Conservation (phyloP, 495 filamentous ascomycete species). For the Chaetomidium leptoderma region DNA sequence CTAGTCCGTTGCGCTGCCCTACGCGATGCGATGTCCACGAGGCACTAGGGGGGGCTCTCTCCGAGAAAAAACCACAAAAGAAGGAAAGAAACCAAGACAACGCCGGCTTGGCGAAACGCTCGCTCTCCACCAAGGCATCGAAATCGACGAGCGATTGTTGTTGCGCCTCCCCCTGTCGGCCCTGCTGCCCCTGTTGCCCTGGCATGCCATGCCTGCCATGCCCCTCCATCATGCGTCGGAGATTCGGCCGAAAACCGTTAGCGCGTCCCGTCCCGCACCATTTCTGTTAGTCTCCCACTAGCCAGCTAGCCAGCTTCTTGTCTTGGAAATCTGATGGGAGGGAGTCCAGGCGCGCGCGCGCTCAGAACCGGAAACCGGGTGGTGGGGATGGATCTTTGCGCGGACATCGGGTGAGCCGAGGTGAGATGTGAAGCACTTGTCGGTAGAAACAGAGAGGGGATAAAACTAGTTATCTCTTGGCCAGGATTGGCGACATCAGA, state of each 20-base stretch:
- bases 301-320: too few species aligned
- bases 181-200: too few species aligned
- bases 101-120: background rate
- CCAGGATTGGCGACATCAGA: too few species aligned
- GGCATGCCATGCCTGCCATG: background rate
- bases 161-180: background rate
- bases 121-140: background rate
- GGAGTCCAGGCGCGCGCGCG: too few species aligned
- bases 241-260: slow-evolving; percentile 6
- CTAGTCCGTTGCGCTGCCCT: too few species aligned
- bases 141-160: background rate
- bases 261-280: slow-evolving; percentile 5
- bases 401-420: too few species aligned
- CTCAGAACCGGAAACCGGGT: too few species aligned
- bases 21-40: background rate
- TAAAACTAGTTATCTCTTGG: too few species aligned
- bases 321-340: too few species aligned
- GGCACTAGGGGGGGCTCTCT: background rate
- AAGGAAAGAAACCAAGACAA: background rate
- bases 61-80: background rate
- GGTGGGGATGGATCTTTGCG: too few species aligned
- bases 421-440: too few species aligned
- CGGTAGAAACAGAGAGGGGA: too few species aligned
- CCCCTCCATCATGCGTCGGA: background rate
- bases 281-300: background rate